Conservation (phyloP, 164 flowering plant genomes). For the Piper betle region DNA sequence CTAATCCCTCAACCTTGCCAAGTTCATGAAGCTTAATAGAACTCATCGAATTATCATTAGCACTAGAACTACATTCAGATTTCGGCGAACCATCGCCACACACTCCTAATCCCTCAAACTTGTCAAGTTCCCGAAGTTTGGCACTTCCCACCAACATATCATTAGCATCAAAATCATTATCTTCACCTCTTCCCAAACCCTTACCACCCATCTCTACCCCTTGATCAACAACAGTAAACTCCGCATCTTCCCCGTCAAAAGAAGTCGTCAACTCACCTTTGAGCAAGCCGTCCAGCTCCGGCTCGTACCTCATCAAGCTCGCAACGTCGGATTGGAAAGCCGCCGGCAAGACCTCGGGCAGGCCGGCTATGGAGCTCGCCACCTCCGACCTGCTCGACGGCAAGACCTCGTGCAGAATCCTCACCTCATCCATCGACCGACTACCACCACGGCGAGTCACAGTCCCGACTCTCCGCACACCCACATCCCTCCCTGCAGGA, state of each 20-base stretch:
- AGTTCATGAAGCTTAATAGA: too few relatives aligned
- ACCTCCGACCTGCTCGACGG: slow-evolving; percentile 38
- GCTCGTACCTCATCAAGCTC: slow-evolving; percentile 6
- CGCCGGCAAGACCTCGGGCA: slow-evolving; percentile 12
- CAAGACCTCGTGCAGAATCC: slow-evolving; percentile 70
- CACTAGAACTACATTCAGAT: too few relatives aligned
- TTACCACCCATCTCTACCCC: slow-evolving; percentile 33
- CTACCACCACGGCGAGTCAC: neutral
- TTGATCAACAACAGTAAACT: slow-evolving; percentile 42
- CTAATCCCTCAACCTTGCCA: too few relatives aligned
- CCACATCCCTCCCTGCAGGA: slow-evolving; percentile 9
- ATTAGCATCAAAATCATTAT: too few relatives aligned
- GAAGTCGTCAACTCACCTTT: slow-evolving; percentile 12
- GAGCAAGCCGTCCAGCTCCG: slow-evolving; percentile 31
- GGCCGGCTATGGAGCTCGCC: slow-evolving; percentile 17
- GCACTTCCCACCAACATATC: too few relatives aligned
- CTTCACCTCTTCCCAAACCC: too few relatives aligned
- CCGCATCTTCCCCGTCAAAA: slow-evolving; percentile 17
- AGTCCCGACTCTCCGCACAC: slow-evolving; percentile 28
- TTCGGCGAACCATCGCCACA: too few relatives aligned
- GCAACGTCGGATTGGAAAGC: slow-evolving; percentile 37
- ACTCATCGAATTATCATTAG: too few relatives aligned
- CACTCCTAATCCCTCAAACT: too few relatives aligned
- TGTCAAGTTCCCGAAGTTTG: too few relatives aligned
- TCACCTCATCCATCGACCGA: slow-evolving; percentile 43